Base-by-base conservation (phyloP, 164 flowering plant species). In the Hamamelis virginiana region DNA sequence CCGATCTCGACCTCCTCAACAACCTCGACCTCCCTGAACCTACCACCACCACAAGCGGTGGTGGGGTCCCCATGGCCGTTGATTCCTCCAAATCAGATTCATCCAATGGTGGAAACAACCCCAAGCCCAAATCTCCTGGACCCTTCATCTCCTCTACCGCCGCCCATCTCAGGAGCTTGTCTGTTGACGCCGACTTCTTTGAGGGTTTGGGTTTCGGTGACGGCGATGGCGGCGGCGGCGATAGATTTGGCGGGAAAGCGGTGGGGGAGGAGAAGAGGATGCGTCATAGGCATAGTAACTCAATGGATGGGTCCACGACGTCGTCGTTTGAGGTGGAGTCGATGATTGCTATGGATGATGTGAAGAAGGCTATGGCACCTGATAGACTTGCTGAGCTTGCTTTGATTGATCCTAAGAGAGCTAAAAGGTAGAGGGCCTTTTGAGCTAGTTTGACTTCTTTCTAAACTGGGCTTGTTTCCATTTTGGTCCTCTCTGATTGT, bases 151-250 rank as follows among this genome's bases (percentile, higher is more conserved):
- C 43, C 44, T 38, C 55, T 21, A 58, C 50, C 66, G 26, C 44
- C 61, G 50, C 66, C 33, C 97, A 87, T 76, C 61, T 85, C 63
- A 77, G 97, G 80, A 95, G 98, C 81, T 73, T 91, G n/a, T 95
- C 98, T 0, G 89, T 92, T 18, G 98, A 90, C 69, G 91, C 92
- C 13, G 94, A 89, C 53, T 92, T 95, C 72, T 91, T 92, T 59
- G 97, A 92, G 9, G 88, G 89, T 27, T 56, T 95, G 48, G 80
- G 71, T 80, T 27, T 70, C 71, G 67, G 43, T 66, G 12, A 43
- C 66, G 28, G 60, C 28, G 74, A 68, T 43, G 70, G 23, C 38
- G 61, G 67, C 25, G 75, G 55, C 5, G 80, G 67, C 22, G 65
- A 63, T 38, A 46, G 19, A n/a, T 57, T 62, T 9, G 80, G 70